Base-by-base conservation (phyloP, 306 rosid genomes). In the Cucumis sativus region DNA sequence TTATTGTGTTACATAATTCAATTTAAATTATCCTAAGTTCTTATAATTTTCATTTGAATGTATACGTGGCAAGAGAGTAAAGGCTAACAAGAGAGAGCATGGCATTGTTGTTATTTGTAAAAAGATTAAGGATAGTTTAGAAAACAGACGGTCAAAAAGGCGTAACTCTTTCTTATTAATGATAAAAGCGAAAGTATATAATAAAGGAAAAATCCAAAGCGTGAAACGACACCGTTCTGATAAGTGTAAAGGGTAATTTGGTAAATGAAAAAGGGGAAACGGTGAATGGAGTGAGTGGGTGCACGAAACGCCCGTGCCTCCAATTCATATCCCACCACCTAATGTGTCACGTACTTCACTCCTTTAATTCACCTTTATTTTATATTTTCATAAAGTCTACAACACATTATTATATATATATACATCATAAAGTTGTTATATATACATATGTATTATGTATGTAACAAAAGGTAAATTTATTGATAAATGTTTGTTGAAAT, bases 221-320 rank as follows among this genome's bases (percentile, higher is more conserved):
- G 63, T 25, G 84, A 80, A 82, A 88, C 88, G 82, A 83, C 89
- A 75, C 83, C 89, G 93, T 85, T 12, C 6, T 3, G 7, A 1
- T 3, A 3, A 23, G 25, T 1, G 8, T 21, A 37, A 60, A 28
- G 51, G 78, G 20, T 20, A 59, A 4, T 37, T 10, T 1, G 1
- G 54, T 57, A 56, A 75, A n/a, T 57, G 6, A 23, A 35, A 28
- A 23, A 23, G 25, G 30, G 57, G 35, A 7, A 59, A 28, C 78
- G 37, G 63, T 52, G 54, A 2, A 67, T n/a, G 55, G 54, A 12
- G 17, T 47, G 17, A 47, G 77, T 64, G 82, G 82, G 82, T 78
- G 77, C 91, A 91, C 82, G 89, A 78, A 89, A 28, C 80, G 79
- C 91, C 97, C 96, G 98, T 91, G 98, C 82, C 83, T 79, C 80